Conservation (phyloP, 2,329 filamentous ascomycete genomes). For the Trichoderma simmonsii region DNA sequence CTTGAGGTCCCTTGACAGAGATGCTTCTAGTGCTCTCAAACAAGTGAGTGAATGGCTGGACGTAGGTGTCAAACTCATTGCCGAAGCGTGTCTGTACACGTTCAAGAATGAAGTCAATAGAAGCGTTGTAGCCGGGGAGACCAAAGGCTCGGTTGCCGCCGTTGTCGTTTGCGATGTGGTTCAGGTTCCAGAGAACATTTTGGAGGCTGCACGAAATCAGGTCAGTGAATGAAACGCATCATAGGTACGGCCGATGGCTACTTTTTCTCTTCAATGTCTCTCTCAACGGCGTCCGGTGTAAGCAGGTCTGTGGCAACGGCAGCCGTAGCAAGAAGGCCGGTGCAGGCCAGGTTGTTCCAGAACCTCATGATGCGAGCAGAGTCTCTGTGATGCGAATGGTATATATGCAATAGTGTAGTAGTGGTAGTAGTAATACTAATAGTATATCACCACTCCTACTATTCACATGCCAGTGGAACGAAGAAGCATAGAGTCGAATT, state of each 20-base stretch:
- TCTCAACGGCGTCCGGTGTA: conserved; percentile 39
- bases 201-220: conserved; percentile 40
- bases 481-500: background rate
- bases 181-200: conserved; percentile 51
- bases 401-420: background rate
- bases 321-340: conserved; percentile 19
- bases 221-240: background rate
- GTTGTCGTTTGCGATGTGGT: conserved; percentile 53
- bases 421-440: background rate
- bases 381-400: background rate
- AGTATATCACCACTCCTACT: background rate
- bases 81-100: conserved; percentile 39
- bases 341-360: conserved; percentile 16
- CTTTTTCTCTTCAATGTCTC: conserved; percentile 32
- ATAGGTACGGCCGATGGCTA: background rate
- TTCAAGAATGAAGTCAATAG: conserved; percentile 54
- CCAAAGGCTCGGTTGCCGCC: conserved; percentile 61
- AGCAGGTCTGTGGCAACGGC: conserved; percentile 32
- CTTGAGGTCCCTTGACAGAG: conserved; percentile 43
- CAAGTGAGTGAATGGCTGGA: conserved; percentile 47
- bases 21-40: conserved; percentile 44
- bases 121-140: conserved; percentile 56
- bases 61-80: conserved; percentile 42
- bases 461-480: background rate
- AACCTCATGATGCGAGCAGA: conserved; percentile 23